Evolutionary conservation across 2,329 filamentous ascomycete species (phyloP).

Genomic region (Bipolaris cookei): DNA sequence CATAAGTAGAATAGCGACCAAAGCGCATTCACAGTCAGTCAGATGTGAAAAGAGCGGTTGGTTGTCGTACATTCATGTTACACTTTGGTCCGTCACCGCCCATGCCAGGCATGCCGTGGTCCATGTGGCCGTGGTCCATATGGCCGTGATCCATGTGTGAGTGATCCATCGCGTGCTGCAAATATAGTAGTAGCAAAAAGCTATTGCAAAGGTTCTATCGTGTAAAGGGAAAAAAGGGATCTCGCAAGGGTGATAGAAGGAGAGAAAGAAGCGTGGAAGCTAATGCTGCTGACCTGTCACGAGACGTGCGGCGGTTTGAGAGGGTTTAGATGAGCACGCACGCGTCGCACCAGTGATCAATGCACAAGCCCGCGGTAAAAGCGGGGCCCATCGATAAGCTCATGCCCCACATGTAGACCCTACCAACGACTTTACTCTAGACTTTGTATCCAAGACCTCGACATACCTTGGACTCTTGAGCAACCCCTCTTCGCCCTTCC

Average conservation of each 20-base stretch:
- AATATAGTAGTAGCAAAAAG: background rate
- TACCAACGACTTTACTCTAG: conserved; percentile 4
- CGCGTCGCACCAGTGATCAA: conserved; percentile 31
- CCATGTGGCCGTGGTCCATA: conserved; percentile 66
- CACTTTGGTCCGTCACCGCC: conserved; percentile 65
- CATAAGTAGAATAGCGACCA: background rate
- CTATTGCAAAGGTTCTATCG: background rate
- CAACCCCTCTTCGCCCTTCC: background rate
- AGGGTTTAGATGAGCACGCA: background rate
- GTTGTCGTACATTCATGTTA: conserved; percentile 80
- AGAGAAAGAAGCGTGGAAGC: background rate
- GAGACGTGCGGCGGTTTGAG: conserved; percentile 1
- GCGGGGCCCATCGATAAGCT: conserved; percentile 7
- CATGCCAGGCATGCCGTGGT: conserved; percentile 62
- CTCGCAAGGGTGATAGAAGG: background rate
- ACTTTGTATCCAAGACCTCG: background rate
- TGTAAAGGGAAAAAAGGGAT: background rate
- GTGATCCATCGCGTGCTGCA: conserved; percentile 40
- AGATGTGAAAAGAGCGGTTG: background rate
- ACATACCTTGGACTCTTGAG: background rate
- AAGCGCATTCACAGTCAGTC: background rate
- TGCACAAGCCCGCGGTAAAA: conserved; percentile 24
- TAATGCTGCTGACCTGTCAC: conserved; percentile 9
- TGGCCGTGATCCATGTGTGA: conserved; percentile 52
- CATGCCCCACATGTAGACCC: conserved; percentile 2